Conservation (phyloP, 768 basidiomycete genomes). For the Trametes villosa region DNA sequence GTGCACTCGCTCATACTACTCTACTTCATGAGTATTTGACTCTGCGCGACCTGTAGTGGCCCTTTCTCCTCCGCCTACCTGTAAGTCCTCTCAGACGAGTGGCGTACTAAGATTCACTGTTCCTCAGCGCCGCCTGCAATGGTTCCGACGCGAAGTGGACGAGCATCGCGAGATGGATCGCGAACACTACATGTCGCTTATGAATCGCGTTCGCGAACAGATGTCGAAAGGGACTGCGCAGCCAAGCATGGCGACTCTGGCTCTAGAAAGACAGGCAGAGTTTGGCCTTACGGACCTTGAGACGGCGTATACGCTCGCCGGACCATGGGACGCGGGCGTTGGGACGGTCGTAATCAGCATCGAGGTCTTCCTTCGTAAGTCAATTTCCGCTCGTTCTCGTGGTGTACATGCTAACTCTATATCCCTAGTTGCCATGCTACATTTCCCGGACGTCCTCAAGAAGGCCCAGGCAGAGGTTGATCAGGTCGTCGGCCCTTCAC, state of each 20-base stretch:
- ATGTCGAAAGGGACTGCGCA: slow-evolving; percentile 15
- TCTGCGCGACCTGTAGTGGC: slow-evolving; percentile 4
- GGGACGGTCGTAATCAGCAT: slow-evolving; percentile 8
- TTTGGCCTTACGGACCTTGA: slow-evolving; percentile 15
- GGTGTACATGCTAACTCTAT: background rate
- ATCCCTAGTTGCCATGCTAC: slow-evolving; percentile 37
- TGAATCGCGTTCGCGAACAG: slow-evolving; percentile 5
- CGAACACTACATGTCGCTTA: slow-evolving; percentile 4
- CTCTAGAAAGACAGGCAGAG: background rate
- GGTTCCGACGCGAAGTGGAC: slow-evolving; percentile 16
- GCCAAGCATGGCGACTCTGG: slow-evolving; percentile 13
- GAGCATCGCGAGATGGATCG: background rate
- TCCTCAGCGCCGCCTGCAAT: slow-evolving; percentile 6
- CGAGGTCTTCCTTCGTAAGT: slow-evolving; percentile 10
- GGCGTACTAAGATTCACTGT: too few relatives aligned
- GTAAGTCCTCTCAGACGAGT: background rate
- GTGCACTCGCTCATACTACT: background rate
- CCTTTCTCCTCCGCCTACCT: slow-evolving; percentile 5
- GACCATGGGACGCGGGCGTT: slow-evolving; percentile 15
- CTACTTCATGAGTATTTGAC: background rate
- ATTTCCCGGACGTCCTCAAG: slow-evolving; percentile 32
- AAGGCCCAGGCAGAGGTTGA: slow-evolving; percentile 37
- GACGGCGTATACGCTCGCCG: slow-evolving; percentile 15
- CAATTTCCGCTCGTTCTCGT: background rate
- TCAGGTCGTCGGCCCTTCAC: slow-evolving; percentile 28